Conservation (phyloP, 352 stramenopile genomes). For the Globisporangium parvum region DNA sequence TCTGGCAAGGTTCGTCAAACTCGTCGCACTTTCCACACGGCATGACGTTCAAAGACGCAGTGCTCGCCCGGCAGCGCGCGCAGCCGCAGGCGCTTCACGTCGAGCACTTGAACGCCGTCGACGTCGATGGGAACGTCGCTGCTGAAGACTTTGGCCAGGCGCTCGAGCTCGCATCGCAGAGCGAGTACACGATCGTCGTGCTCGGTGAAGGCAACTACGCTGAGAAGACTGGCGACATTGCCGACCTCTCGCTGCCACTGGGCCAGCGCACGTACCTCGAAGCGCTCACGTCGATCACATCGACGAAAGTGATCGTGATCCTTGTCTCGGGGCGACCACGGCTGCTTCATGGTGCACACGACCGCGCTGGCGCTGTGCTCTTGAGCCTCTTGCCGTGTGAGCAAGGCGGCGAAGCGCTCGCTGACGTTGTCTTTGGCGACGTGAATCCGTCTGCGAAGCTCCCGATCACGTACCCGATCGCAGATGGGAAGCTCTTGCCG, state of each 20-base stretch:
- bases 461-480: slow-evolving; percentile 71
- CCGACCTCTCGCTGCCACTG: slow-evolving; percentile 39
- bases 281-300: slow-evolving; percentile 37
- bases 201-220: slow-evolving; percentile 78
- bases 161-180: slow-evolving; percentile 35
- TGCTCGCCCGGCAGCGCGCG: slow-evolving; percentile 13
- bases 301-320: slow-evolving; percentile 65
- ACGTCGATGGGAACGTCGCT: slow-evolving; percentile 35
- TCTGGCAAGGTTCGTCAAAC: slow-evolving; percentile 58
- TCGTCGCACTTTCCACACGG: slow-evolving; percentile 62
- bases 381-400: slow-evolving; percentile 73
- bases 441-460: slow-evolving; percentile 69
- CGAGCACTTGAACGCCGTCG: slow-evolving; percentile 39
- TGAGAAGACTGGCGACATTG: slow-evolving; percentile 77
- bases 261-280: slow-evolving; percentile 61
- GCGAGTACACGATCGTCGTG: slow-evolving; percentile 65
- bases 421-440: slow-evolving; percentile 57
- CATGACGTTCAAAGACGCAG: slow-evolving; percentile 43
- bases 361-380: slow-evolving; percentile 49
- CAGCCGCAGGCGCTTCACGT: slow-evolving; percentile 4
- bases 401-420: slow-evolving; percentile 66
- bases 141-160: slow-evolving; percentile 31
- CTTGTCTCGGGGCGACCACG: slow-evolving; percentile 62
- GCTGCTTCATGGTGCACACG: slow-evolving; percentile 39
- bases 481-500: slow-evolving; percentile 36